A percentile compares a stretch with the other conserved stretches of the same genome.
Evolutionary conservation across 257 asterid species (phyloP).

Genomic region (Mentha longifolia): DNA sequence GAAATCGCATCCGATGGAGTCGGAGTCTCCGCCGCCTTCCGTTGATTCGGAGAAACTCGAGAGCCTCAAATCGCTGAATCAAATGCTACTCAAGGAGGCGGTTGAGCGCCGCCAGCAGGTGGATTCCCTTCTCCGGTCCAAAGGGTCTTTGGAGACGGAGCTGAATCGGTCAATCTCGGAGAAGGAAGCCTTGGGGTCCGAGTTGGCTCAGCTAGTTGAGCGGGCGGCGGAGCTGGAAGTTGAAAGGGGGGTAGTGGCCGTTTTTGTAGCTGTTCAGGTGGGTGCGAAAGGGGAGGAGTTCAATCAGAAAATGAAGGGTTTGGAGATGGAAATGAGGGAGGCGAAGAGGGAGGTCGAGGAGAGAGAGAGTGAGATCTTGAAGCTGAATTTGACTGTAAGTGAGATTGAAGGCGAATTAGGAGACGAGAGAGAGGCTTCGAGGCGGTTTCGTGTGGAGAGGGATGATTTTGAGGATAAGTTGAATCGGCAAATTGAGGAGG

Average conservation of each 20-base stretch:
- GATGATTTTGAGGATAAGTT: slow-evolving; percentile 50
- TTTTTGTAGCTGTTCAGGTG: slow-evolving; percentile 52
- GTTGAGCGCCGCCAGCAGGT: slow-evolving; percentile 71
- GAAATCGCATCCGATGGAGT: slow-evolving; percentile 41
- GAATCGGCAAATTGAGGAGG: slow-evolving; percentile 44
- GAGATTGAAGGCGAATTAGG: slow-evolving; percentile 42
- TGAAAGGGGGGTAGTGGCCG: slow-evolving; percentile 59
- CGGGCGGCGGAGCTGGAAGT: slow-evolving; percentile 52
- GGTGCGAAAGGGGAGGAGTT: slow-evolving; percentile 41
- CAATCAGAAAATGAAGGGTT: slow-evolving; percentile 40
- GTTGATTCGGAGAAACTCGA: slow-evolving; percentile 54
- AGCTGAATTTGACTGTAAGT: slow-evolving; percentile 45
- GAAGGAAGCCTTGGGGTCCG: slow-evolving; percentile 46
- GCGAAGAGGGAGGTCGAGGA: slow-evolving; percentile 48
- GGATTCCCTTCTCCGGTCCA: slow-evolving; percentile 52
- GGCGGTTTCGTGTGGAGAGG: slow-evolving; percentile 44
- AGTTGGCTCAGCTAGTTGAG: slow-evolving; percentile 53
- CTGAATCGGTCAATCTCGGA: slow-evolving; percentile 55
- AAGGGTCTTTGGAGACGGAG: slow-evolving; percentile 52
- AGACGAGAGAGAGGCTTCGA: slow-evolving; percentile 45
- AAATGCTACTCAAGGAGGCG: slow-evolving; percentile 64
- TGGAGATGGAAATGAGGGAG: slow-evolving; percentile 49
- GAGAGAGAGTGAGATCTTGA: slow-evolving; percentile 48
- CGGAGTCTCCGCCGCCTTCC: slow-evolving; percentile 39
- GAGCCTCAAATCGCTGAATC: slow-evolving; percentile 65